These are phyloP conservation scores for Litchi chinensis DNA, from an alignment of 345 rosid genomes.

Conservation along the genomic window DNA sequence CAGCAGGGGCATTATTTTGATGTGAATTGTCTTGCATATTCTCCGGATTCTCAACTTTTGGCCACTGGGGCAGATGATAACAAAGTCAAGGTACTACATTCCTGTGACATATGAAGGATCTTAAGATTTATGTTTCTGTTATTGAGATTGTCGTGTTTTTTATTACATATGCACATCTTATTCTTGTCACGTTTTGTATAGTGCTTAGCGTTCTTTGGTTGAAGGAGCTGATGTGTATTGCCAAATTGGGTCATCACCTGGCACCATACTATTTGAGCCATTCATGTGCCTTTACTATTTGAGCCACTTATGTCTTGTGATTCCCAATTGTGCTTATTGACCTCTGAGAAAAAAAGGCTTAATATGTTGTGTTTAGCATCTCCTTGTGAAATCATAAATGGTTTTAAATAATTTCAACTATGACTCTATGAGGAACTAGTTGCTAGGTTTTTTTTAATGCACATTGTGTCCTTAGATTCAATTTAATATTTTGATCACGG, in stretches of 20 bases:
- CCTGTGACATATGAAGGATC: not conserved
- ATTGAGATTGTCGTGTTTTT: not conserved
- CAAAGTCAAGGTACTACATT: conserved; percentile 79
- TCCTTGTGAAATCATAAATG: not conserved
- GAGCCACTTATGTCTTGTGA: not conserved
- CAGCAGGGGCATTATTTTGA: conserved; percentile 99
- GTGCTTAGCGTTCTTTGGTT: not conserved
- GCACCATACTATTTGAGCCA: not conserved
- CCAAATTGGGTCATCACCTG: not conserved
- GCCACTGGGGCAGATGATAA: conserved; percentile 99
- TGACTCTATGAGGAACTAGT: not conserved
- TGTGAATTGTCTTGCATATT: conserved; percentile 83
- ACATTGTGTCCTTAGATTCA: not conserved
- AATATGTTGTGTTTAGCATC: not conserved
- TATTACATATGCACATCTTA: not conserved
- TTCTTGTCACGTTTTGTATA: not conserved
- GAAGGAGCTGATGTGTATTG: not conserved
- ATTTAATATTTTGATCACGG: not conserved
- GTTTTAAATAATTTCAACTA: not conserved
- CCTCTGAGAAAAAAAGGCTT: not conserved
- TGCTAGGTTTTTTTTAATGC: not conserved
- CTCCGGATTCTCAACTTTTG: conserved; percentile 89
- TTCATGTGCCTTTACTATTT: not conserved
- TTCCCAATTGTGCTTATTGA: not conserved
- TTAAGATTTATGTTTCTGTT: not conserved